These are phyloP conservation scores for Lepidium africanum DNA, from an alignment of 345 rosid species.

Conservation along the genomic window DNA sequence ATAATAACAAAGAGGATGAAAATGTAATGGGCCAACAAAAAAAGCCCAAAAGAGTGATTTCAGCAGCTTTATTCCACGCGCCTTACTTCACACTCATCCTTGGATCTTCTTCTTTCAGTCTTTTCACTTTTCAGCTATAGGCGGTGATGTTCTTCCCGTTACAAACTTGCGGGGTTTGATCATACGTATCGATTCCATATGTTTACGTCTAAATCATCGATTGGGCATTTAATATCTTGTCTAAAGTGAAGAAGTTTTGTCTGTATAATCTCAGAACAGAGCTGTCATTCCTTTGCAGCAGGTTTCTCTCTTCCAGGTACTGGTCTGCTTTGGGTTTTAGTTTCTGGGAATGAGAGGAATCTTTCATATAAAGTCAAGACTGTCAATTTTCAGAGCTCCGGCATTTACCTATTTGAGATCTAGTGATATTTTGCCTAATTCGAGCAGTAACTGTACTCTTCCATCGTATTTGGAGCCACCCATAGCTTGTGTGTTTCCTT, in stretches of 20 bases:
- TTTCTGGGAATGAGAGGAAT: conserved; percentile 21
- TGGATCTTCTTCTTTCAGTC: not conserved
- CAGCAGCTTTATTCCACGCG: not conserved
- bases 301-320: not conserved
- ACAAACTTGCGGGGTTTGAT: not conserved
- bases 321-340: not conserved
- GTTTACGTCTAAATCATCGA: not conserved
- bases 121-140: not conserved
- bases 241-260: conserved; percentile 13
- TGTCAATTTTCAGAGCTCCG: not conserved
- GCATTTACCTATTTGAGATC: conserved; percentile 3
- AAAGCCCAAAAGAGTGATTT: not conserved
- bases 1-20: too few species aligned
- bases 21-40: not conserved
- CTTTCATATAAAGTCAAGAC: conserved; percentile 15
- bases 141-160: conserved; percentile 2
- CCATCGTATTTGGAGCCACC: not conserved
- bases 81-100: not conserved
- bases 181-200: not conserved
- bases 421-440: not conserved
- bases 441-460: not conserved
- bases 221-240: not conserved
- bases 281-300: not conserved
- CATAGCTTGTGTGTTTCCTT: not conserved
- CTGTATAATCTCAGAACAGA: not conserved